phyloP scores from a whole-genome alignment of 176 grass and related monocot species.

The Ensete ventricosum region DNA sequence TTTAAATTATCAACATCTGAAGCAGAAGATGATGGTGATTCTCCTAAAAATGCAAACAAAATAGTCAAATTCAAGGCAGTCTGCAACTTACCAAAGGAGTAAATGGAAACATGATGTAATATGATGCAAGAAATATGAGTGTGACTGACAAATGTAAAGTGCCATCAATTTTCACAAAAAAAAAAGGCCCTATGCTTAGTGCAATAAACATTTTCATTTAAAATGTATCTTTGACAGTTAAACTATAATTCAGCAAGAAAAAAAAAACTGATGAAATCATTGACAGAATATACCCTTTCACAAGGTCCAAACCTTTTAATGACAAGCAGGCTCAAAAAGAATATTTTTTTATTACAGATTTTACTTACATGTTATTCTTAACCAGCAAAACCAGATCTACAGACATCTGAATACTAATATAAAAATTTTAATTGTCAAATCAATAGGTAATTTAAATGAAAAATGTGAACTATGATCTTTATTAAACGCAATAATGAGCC shows the following conservation, averaged over 20 bases:
- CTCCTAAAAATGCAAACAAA: conserved; percentile 32
- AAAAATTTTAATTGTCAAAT: neutral
- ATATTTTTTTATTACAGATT: neutral
- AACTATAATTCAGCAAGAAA: neutral
- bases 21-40: conserved; percentile 68
- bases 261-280: neutral
- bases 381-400: neutral
- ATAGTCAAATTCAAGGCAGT: conserved; percentile 14
- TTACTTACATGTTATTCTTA: neutral
- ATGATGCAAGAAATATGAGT: neutral
- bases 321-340: no score
- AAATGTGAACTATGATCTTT: no score
- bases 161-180: neutral
- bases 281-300: neutral
- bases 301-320: neutral
- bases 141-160: neutral
- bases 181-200: no score
- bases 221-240: no score
- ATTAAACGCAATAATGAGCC: no score
- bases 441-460: neutral
- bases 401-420: neutral
- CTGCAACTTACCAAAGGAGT: no score
- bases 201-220: no score
- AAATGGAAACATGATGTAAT: neutral
- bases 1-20: conserved; percentile 78